These are phyloP conservation scores for Penicillium crustosum DNA, from an alignment of 2,329 filamentous ascomycete species.

Conservation along the genomic window DNA sequence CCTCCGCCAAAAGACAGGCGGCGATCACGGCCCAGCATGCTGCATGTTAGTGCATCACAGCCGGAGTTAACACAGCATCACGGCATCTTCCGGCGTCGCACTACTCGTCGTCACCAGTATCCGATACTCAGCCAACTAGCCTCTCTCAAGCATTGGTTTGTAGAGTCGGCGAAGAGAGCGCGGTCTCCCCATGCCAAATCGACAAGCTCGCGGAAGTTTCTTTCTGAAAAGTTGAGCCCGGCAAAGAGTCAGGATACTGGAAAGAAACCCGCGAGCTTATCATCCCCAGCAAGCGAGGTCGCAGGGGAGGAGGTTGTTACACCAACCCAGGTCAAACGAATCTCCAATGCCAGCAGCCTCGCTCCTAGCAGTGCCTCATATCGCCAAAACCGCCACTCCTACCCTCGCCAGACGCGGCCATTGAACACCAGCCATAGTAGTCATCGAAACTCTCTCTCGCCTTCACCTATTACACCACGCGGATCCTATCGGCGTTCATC, in stretches of 20 bases:
- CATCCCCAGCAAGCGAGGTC: conserved; percentile 25
- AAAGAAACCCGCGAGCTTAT: conserved; percentile 27
- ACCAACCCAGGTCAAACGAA: conserved; percentile 41
- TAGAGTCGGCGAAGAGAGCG: conserved; percentile 64
- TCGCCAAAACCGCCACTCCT: conserved; percentile 44
- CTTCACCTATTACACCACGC: conserved; percentile 82
- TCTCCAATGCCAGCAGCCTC: conserved; percentile 44
- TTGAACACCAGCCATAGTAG: conserved; percentile 36
- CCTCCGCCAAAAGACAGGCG: conserved; percentile 86
- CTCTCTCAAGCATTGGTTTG: conserved; percentile 70
- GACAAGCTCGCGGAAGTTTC: conserved; percentile 39
- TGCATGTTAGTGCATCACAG: conserved; percentile 77
- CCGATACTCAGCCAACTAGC: conserved; percentile 67
- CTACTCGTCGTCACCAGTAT: conserved; percentile 58
- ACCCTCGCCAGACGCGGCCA: conserved; percentile 38
- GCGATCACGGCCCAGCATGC: conserved; percentile 75
- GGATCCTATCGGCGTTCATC: conserved; percentile 82
- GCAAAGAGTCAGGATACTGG: conserved; percentile 39
- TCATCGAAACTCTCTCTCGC: conserved; percentile 74
- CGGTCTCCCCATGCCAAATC: conserved; percentile 53
- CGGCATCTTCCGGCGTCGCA: conserved; percentile 56
- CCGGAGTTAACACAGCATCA: conserved; percentile 61
- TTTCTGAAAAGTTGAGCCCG: conserved; percentile 41
- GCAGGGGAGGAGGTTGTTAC: conserved; percentile 33
- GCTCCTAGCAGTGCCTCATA: conserved; percentile 46